Conservation (phyloP, 2,329 filamentous ascomycete species). For the Neonectria magnoliae region DNA sequence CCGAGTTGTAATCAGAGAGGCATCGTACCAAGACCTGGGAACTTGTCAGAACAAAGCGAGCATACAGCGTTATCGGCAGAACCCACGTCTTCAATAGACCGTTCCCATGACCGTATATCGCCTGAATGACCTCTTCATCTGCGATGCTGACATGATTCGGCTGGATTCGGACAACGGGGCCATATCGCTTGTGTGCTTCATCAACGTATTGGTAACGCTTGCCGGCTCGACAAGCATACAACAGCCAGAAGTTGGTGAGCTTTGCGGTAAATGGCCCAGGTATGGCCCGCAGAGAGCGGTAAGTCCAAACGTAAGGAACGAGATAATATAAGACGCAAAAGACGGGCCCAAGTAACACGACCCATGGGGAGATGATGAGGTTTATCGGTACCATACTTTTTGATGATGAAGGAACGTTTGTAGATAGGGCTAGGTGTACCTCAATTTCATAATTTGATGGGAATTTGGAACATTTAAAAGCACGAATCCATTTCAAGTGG, state of each 20-base stretch:
- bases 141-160: slow-evolving; percentile 86
- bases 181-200: slow-evolving; percentile 76
- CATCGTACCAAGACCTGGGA: slow-evolving; percentile 75
- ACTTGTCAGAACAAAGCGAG: neutral
- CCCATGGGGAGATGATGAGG: neutral
- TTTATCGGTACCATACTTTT: neutral
- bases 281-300: slow-evolving; percentile 44
- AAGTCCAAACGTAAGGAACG: neutral
- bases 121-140: slow-evolving; percentile 77
- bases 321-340: neutral
- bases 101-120: slow-evolving; percentile 83
- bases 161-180: slow-evolving; percentile 81
- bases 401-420: neutral
- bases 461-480: neutral
- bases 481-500: neutral
- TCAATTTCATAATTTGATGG: neutral
- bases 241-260: slow-evolving; percentile 84
- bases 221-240: slow-evolving; percentile 72
- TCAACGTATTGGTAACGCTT: slow-evolving; percentile 72
- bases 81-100: slow-evolving; percentile 76
- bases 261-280: slow-evolving; percentile 70
- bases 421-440: neutral
- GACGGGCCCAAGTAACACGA: neutral
- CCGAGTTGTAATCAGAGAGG: slow-evolving; percentile 86
- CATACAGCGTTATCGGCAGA: neutral